Percentiles rank a stretch among this genome's conserved stretches.
These are phyloP conservation scores for Venturia carpophila DNA, from an alignment of 2,329 filamentous ascomycete species.

Conservation along the genomic window DNA sequence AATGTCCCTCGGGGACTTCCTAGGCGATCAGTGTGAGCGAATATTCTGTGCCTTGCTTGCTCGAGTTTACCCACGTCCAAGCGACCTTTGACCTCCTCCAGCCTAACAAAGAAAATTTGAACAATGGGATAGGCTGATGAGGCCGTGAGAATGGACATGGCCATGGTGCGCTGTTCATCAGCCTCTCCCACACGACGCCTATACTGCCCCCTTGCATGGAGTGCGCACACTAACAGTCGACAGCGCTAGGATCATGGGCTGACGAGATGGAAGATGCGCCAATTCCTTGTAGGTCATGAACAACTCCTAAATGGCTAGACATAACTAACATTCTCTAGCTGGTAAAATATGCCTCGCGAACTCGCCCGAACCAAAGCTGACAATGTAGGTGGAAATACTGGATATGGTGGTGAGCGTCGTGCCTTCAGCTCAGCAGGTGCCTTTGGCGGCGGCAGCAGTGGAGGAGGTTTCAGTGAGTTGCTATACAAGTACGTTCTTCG, in stretches of 20 bases:
- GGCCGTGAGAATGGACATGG: slow-evolving; percentile 21
- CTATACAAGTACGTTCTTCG: neutral
- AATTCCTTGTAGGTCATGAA: slow-evolving; percentile 55
- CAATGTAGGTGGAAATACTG: slow-evolving; percentile 34
- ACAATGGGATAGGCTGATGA: neutral
- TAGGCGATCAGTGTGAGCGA: slow-evolving; percentile 77
- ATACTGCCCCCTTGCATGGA: slow-evolving; percentile 24
- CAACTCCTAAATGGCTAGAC: neutral
- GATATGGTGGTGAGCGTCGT: slow-evolving; percentile 44
- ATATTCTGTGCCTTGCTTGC: neutral
- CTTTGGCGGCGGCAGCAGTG: slow-evolving; percentile 26
- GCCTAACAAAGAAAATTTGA: neutral
- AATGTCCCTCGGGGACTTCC: slow-evolving; percentile 95
- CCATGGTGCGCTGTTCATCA: neutral
- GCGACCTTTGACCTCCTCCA: neutral
- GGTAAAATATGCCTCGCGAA: slow-evolving; percentile 9
- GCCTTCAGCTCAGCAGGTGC: slow-evolving; percentile 37
- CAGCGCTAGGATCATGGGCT: slow-evolving; percentile 86
- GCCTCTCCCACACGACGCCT: slow-evolving; percentile 4
- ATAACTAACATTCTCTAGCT: slow-evolving; percentile 11
- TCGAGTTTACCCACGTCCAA: neutral
- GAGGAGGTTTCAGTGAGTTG: slow-evolving; percentile 7
- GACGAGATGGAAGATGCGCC: slow-evolving; percentile 92
- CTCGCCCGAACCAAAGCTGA: slow-evolving; percentile 14
- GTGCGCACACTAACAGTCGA: slow-evolving; percentile 18